Evolutionary conservation across 257 asterid genomes (phyloP).

Genomic region (Solanum acaule): DNA sequence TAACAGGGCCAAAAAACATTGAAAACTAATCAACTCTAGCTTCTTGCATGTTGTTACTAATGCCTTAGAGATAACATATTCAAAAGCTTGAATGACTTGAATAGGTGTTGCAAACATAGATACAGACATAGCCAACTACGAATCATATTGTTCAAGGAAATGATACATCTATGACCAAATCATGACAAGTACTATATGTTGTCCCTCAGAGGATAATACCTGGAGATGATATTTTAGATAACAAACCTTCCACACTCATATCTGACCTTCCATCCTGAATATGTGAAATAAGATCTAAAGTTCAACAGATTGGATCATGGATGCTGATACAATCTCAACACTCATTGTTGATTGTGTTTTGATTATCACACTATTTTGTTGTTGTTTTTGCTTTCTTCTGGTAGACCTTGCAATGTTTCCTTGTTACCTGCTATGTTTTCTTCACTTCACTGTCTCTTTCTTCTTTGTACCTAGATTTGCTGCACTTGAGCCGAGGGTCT

Average conservation of each 20-base stretch:
- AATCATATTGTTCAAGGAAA: background rate
- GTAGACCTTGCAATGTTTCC: background rate
- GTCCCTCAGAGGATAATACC: background rate
- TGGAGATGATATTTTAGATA: background rate
- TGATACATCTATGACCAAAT: background rate
- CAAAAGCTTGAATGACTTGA: background rate
- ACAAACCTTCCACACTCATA: background rate
- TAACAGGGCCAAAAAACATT: background rate
- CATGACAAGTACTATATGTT: background rate
- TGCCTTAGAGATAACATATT: background rate
- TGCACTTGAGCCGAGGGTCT: no score
- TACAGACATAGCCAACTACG: background rate
- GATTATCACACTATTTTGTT: background rate
- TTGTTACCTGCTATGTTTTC: background rate
- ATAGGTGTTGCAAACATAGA: background rate
- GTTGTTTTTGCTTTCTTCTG: background rate
- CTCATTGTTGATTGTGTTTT: background rate
- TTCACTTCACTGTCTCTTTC: background rate
- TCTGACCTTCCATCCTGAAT: background rate
- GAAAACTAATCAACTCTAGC: background rate
- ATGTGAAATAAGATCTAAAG: background rate
- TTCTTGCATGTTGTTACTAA: background rate
- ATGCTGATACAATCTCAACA: background rate
- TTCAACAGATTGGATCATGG: background rate
- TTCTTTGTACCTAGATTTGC: background rate